Evolutionary conservation across 2,329 filamentous ascomycete genomes (phyloP), one percentile per base, ranked within the genome.

Genomic region (Arthrinium phaeospermum): DNA sequence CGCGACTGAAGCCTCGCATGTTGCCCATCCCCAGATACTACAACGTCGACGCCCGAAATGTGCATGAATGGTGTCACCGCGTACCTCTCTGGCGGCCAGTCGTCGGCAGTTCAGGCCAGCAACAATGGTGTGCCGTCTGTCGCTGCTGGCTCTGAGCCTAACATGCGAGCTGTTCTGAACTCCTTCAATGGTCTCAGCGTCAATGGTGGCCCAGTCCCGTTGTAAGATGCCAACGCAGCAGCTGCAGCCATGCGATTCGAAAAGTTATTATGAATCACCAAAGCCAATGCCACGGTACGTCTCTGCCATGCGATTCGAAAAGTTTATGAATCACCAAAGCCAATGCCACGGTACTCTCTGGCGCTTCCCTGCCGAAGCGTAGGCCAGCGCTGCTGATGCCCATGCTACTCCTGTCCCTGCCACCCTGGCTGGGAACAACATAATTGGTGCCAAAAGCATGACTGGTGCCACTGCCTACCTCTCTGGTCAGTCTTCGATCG

Each of bases 101-200:
- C 49, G 27, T 72, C 75, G 45, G 68, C 75, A 53, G 75, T 75
- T 49, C 45, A 70, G n/a, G 74, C 78, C 49, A 75, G 78, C 22
- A 72, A 77, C 70, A 76, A 75, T 68, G 72, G 74, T 69, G 68
- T 71, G 68, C 75, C 76, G 67, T 73, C 74, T 47, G 44, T 71
- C n/a, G 49, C 75, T 64, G 69, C 74, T 46, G 79, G 80, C 34
- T 61, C 53, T 22, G 53, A 61, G 37, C 53, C 71, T 41, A 75
- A 76, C 34, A 79, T 81, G 75, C 77, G 75, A 46, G 73, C 77
- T 49, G 70, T 81, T 61, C 72, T 79, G 41, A 76, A 76, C 68
- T 79, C 80, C 72, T 76, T 85, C 68, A 76, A 80, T 57, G 78
- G 78, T 67, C 78, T 82, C 67, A 81, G 78, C 69, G 79, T 85